Conservation (phyloP, 169 alveolate genomes). For the Miamiensis avidus region DNA sequence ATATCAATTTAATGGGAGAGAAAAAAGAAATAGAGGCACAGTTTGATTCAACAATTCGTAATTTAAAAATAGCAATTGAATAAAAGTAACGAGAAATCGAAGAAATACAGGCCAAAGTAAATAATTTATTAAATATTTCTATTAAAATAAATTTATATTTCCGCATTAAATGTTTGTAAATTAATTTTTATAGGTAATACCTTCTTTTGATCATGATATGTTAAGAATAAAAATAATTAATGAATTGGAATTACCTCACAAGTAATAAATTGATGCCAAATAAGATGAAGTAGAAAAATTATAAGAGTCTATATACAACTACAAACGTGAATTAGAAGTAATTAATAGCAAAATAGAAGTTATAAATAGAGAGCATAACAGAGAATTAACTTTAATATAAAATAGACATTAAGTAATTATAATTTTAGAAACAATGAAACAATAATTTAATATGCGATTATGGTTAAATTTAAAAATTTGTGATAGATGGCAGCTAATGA, state of each 20-base stretch:
- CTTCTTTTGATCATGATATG: constrained; percentile 52
- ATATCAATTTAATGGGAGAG: constrained; percentile 8
- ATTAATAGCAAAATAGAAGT: constrained; percentile 20
- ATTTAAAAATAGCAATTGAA: constrained; percentile 41
- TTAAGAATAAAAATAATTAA: constrained; percentile 43
- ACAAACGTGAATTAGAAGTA: constrained; percentile 37
- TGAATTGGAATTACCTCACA: constrained; percentile 50
- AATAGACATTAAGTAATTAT: constrained; percentile 30
- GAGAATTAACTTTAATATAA: constrained; percentile 14
- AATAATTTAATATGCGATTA: background rate
- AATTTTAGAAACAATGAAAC: background rate
- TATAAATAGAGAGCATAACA: constrained; percentile 10
- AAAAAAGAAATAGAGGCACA: constrained; percentile 33
- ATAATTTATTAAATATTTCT: too few species aligned
- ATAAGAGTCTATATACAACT: constrained; percentile 28
- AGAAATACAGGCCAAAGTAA: constrained; percentile 29
- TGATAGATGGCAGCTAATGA: constrained; percentile 26
- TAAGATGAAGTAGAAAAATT: constrained; percentile 33
- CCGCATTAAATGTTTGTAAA: too few species aligned
- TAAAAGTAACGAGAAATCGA: constrained; percentile 46
- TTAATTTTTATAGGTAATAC: constrained; percentile 4
- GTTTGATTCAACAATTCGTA: constrained; percentile 43
- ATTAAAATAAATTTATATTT: too few species aligned
- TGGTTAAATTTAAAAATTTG: background rate
- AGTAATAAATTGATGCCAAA: constrained; percentile 32